Base-by-base conservation (phyloP, 169 alveolate genomes). In the Cryptosporidium baileyi region DNA sequence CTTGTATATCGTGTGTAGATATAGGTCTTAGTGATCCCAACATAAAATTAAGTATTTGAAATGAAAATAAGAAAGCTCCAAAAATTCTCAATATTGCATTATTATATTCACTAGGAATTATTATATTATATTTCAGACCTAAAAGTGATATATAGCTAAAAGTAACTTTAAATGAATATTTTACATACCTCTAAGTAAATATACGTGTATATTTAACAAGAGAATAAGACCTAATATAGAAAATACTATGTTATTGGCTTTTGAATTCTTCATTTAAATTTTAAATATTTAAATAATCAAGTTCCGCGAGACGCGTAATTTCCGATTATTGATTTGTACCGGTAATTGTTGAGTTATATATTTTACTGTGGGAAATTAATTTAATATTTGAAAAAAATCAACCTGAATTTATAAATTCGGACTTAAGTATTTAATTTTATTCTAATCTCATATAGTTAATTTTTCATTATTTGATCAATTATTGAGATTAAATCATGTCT, bases 101-200 rank as follows among this genome's bases (percentile, higher is more conserved):
- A 6, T 44, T 65, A 8, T 2, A 26, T 26, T 30, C n/a, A n/a
- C 81, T 44, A 44, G 43, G 34, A 65, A 47, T 32, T 45, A 15
- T n/a, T 34, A 47, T 22, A 34, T 65, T 65, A 65, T 11, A 15
- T 45, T 26, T 47, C 11, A 6, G 38, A 19, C 60, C 24, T 22
- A 22, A 41, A 24, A 30, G 40, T 36, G 60, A 44, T 7, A n/a
- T n/a, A n/a, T 36, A 36, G 57, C 41, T 45, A 26, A 9, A 34
- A 30, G 11, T 30, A 4, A 57, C 24, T 57, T 30, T 28, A 30
- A 15, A 24, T 57, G 36, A 5, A 17, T 0, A 11, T 30, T 11
- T 8, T 22, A 65, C 81, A 32, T 65, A 65, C 81, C 81, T 65
- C 47, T 65, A 22, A 65, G 40, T 11, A 65, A 3, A 43, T 47